phyloP scores from a whole-genome alignment of 306 rosid species.

The Sindora glabra region DNA sequence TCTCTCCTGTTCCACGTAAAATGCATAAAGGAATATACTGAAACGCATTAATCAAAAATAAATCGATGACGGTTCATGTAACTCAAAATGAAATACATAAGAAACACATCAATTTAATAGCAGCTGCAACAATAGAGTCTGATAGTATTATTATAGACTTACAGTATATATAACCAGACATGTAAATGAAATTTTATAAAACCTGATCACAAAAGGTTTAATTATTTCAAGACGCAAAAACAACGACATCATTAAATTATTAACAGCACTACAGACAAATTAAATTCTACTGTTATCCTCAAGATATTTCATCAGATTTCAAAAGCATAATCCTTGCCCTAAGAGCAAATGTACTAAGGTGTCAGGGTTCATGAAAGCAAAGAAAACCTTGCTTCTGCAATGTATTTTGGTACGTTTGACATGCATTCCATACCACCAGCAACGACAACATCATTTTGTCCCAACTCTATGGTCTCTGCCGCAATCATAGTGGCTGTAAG shows the following conservation, averaged over 20 bases:
- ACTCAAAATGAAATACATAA: neutral
- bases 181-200: neutral
- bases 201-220: no score
- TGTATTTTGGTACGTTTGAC: constrained; percentile 89
- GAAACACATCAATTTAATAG: constrained; percentile 5
- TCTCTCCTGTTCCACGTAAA: constrained; percentile 52
- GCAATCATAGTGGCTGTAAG: constrained; percentile 93
- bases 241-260: neutral
- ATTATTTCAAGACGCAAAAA: neutral
- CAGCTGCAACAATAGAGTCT: neutral
- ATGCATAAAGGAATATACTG: neutral
- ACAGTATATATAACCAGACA: neutral
- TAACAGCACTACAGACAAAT: neutral
- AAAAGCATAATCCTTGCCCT: neutral
- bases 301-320: neutral
- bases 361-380: constrained; percentile 4
- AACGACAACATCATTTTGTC: constrained; percentile 63
- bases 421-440: constrained; percentile 98
- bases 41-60: neutral
- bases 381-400: constrained; percentile 58
- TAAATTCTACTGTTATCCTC: neutral
- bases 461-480: constrained; percentile 71
- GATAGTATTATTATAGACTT: no score
- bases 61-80: neutral
- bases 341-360: neutral